Conservation (phyloP, 768 basidiomycete genomes). For the Lactarius sanguifluus region DNA sequence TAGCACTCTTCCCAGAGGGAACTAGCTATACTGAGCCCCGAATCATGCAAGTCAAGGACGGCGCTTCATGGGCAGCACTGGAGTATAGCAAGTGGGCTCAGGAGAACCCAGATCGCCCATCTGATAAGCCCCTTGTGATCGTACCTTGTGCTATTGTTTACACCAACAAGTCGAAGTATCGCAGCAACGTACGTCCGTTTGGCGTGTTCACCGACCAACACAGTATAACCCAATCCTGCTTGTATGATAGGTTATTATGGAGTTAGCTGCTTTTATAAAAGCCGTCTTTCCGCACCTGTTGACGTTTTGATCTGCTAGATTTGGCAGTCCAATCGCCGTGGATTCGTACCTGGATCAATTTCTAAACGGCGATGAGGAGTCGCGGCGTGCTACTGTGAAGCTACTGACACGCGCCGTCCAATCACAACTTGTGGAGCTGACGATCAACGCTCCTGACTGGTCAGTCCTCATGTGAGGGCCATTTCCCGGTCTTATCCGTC, state of each 20-base stretch:
- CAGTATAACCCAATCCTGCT: slow-evolving; percentile 1
- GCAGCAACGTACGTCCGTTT: slow-evolving; percentile 67
- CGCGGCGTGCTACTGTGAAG: slow-evolving; percentile 79
- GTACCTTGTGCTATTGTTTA: slow-evolving; percentile 90
- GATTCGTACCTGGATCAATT: slow-evolving; percentile 77
- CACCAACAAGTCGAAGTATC: slow-evolving; percentile 93
- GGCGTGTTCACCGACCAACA: not conserved
- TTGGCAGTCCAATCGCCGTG: slow-evolving; percentile 77
- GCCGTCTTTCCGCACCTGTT: slow-evolving; percentile 3
- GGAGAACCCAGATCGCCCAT: slow-evolving; percentile 48
- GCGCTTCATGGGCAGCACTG: slow-evolving; percentile 91
- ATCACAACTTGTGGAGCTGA: slow-evolving; percentile 65
- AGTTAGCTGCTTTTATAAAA: slow-evolving; percentile 46
- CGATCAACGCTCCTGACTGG: slow-evolving; percentile 95
- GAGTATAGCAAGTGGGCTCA: slow-evolving; percentile 84
- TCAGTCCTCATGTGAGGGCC: slow-evolving; percentile 40
- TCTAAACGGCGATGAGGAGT: slow-evolving; percentile 63
- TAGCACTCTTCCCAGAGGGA: slow-evolving; percentile 94
- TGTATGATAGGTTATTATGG: slow-evolving; percentile 59
- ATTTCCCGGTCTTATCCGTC: not conserved
- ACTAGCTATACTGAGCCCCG: slow-evolving; percentile 91
- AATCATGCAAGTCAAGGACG: slow-evolving; percentile 92
- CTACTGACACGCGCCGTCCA: slow-evolving; percentile 76
- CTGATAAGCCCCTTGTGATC: slow-evolving; percentile 54
- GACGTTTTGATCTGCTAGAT: slow-evolving; percentile 49